Base-by-base conservation (phyloP, 2,329 filamentous ascomycete genomes). In the Orbilia blumenaviensis region DNA sequence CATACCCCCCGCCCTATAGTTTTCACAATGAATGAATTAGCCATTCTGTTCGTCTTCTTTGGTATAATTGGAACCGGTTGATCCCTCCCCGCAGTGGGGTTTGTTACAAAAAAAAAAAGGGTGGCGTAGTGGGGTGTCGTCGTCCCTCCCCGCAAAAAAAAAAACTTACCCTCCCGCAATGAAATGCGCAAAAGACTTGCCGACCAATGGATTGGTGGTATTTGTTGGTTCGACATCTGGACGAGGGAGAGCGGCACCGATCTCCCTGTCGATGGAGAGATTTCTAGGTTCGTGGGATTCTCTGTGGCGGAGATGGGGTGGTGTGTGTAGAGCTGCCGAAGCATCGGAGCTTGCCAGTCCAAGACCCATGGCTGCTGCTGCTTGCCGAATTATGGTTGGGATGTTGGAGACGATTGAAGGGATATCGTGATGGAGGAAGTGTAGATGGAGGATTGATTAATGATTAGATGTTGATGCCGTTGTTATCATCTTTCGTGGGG, bases 131-230 rank as follows among this genome's bases (percentile, higher is more conserved):
- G 54, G 56, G 42, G 69, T 48, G 72, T 27, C n/a, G n/a, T n/a
- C n/a, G 38, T 21, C 36, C 74, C 62, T 18, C 23, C 18, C 54
- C 60, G 8, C n/a, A 29, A 27, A 48, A 16, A 50, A 41, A 36
- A 64, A 32, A 74, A 85, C 88, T 81, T 87, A 96, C 93, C 90
- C 94, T 86, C 94, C 94, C 66, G 94, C 94, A 72, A 97, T 88
- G 81, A 97, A 90, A 85, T 97, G 93, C 77, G 93, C 92, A 91
- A 93, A 96, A 83, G 93, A 93, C 83, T 93, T 94, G 80, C 82
- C 84, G 82, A 67, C 66, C 63, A 71, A 61, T 23, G 62, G 71
- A 56, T 77, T 78, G 63, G 66, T 68, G 16, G 64, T 66, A 48
- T 60, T 69, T 27, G 72, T 69, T 44, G 66, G 64, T 60, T 71